Evolutionary conservation across 2,329 filamentous ascomycete genomes (phyloP).

Genomic region (Colletotrichum truncatum): DNA sequence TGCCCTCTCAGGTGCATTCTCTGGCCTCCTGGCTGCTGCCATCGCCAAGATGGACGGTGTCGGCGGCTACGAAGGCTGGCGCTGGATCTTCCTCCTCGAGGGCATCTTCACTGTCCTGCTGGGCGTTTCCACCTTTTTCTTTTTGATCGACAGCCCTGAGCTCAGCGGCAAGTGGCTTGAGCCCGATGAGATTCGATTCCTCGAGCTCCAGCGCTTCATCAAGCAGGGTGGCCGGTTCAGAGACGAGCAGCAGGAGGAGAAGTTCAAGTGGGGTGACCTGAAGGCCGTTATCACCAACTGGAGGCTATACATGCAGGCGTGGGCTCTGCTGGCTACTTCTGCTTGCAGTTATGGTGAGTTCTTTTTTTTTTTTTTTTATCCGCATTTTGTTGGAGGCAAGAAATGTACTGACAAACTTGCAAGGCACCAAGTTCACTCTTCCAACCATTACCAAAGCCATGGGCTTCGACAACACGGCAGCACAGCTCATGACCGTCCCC

Average conservation of each 20-base stretch:
- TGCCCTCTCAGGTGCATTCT: conserved; percentile 62
- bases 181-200: conserved; percentile 44
- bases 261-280: conserved; percentile 36
- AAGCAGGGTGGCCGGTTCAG: conserved; percentile 41
- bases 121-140: conserved; percentile 48
- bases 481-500: conserved; percentile 64
- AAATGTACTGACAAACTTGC: conserved; percentile 1
- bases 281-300: conserved; percentile 40
- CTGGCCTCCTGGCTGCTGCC: conserved; percentile 68
- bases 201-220: conserved; percentile 40
- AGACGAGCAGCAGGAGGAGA: conserved; percentile 27
- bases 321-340: conserved; percentile 39
- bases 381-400: too few species aligned
- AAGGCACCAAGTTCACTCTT: conserved; percentile 38
- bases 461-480: conserved; percentile 33
- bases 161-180: conserved; percentile 44
- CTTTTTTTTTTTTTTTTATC: neutral
- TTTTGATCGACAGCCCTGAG: conserved; percentile 53
- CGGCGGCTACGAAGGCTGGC: conserved; percentile 61
- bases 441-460: conserved; percentile 34
- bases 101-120: conserved; percentile 45
- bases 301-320: conserved; percentile 40
- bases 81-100: conserved; percentile 60
- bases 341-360: conserved; percentile 26
- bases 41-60: conserved; percentile 66